Percentiles rank a stretch among this genome's conserved stretches.
Conservation (phyloP, 768 basidiomycete genomes). For the Boletus rufocinnamomeus region DNA sequence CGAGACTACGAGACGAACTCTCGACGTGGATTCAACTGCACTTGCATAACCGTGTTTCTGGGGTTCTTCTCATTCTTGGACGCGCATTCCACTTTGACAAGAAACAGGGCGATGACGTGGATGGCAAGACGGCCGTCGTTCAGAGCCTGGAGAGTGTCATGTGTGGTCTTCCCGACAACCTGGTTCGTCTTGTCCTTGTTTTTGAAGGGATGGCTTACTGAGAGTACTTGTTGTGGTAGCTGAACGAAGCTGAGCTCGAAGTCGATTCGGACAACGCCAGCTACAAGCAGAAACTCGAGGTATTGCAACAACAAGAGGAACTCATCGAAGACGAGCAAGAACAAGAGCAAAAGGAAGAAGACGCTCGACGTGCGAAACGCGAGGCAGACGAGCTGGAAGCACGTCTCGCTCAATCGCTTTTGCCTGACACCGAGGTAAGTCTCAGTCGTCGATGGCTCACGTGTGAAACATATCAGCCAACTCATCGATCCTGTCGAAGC, state of each 20-base stretch:
- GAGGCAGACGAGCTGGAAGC: slow-evolving; percentile 81
- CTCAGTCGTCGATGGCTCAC: neutral
- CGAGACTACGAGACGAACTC: slow-evolving; percentile 86
- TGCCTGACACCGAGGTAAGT: slow-evolving; percentile 88
- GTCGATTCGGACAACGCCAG: slow-evolving; percentile 92
- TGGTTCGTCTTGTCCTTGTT: slow-evolving; percentile 55
- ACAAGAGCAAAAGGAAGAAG: slow-evolving; percentile 94
- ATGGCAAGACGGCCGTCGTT: slow-evolving; percentile 81
- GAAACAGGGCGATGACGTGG: slow-evolving; percentile 70
- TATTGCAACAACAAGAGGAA: slow-evolving; percentile 97
- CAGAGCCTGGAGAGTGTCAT: slow-evolving; percentile 85
- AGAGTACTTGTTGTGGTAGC: slow-evolving; percentile 43
- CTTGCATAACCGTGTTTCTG: slow-evolving; percentile 86
- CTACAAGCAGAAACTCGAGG: slow-evolving; percentile 98
- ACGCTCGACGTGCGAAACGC: slow-evolving; percentile 82
- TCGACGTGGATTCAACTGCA: slow-evolving; percentile 93
- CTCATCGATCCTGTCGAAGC: slow-evolving; percentile 37
- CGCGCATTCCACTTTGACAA: slow-evolving; percentile 93
- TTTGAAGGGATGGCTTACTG: neutral
- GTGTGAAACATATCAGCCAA: neutral
- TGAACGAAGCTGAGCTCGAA: slow-evolving; percentile 96
- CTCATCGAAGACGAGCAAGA: slow-evolving; percentile 99
- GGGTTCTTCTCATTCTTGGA: slow-evolving; percentile 90
- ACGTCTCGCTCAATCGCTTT: slow-evolving; percentile 73
- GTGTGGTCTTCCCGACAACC: slow-evolving; percentile 88